phyloP scores from a whole-genome alignment of 2,329 filamentous ascomycete genomes.

The Sclerotinia glacialis region DNA sequence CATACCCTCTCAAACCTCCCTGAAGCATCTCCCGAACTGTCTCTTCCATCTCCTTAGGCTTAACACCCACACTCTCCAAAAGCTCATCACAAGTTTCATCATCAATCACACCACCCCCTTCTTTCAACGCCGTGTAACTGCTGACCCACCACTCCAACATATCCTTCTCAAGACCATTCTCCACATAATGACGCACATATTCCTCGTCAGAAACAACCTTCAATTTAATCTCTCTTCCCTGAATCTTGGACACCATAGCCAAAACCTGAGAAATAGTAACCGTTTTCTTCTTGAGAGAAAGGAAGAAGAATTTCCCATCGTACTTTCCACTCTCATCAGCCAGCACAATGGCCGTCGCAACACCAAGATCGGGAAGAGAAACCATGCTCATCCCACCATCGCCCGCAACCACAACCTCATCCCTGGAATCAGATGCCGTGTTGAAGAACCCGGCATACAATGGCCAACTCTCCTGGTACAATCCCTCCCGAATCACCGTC shows the following conservation, averaged over 20 bases:
- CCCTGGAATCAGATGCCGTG: conserved; percentile 24
- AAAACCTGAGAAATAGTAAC: background rate
- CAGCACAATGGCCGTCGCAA: conserved; percentile 30
- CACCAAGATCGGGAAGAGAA: conserved; percentile 31
- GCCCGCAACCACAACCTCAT: conserved; percentile 33
- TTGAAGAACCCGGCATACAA: conserved; percentile 34
- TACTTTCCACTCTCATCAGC: conserved; percentile 19
- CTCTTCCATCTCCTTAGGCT: conserved; percentile 1
- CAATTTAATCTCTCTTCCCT: background rate
- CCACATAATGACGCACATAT: background rate
- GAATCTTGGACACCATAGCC: background rate
- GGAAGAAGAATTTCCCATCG: conserved; percentile 12
- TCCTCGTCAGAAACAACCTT: background rate
- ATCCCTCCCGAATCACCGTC: conserved; percentile 32
- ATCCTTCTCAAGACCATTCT: background rate
- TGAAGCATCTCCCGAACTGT: background rate
- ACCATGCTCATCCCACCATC: conserved; percentile 35
- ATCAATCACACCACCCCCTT: background rate
- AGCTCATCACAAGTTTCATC: conserved; percentile 3
- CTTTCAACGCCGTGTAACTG: background rate
- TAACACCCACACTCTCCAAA: background rate
- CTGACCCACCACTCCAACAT: conserved; percentile 18
- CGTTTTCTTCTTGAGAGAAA: background rate
- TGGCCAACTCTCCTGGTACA: conserved; percentile 36
- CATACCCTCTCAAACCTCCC: background rate